phyloP scores from a whole-genome alignment of 768 basidiomycete genomes.

The Postia placenta region DNA sequence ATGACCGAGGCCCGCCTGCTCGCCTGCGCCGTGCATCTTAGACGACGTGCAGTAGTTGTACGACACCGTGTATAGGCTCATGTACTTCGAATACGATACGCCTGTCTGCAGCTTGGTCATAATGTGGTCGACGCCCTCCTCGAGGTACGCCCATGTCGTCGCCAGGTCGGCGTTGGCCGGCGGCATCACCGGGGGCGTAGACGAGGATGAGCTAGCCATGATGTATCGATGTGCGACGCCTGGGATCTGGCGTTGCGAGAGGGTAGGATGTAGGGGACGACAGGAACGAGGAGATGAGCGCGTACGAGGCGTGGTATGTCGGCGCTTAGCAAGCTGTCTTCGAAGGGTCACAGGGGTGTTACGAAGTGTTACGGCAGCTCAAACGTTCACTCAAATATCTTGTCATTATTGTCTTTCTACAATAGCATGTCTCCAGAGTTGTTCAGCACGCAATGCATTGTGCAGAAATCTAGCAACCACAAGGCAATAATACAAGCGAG shows the following conservation, averaged over 20 bases:
- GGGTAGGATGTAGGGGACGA: neutral
- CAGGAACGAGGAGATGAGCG: neutral
- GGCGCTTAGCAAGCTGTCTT: neutral
- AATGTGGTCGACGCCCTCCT: slow-evolving; percentile 86
- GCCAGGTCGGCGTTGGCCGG: slow-evolving; percentile 60
- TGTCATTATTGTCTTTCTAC: too few relatives aligned
- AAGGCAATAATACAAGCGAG: too few relatives aligned
- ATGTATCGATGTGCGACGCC: neutral
- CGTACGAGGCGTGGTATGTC: neutral
- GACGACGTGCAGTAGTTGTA: slow-evolving; percentile 98
- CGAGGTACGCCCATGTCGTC: slow-evolving; percentile 85
- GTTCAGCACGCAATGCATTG: too few relatives aligned
- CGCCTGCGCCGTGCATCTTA: slow-evolving; percentile 53
- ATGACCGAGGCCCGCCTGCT: slow-evolving; percentile 30
- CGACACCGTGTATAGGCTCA: slow-evolving; percentile 84
- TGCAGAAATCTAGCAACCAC: too few relatives aligned
- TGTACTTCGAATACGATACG: slow-evolving; percentile 86
- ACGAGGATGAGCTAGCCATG: slow-evolving; percentile 19
- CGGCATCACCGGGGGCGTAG: slow-evolving; percentile 42
- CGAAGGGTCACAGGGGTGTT: neutral
- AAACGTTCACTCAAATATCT: too few relatives aligned
- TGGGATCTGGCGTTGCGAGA: neutral
- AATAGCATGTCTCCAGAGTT: too few relatives aligned
- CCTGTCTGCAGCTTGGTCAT: slow-evolving; percentile 89
- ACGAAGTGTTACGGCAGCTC: too few relatives aligned